phyloP scores from a whole-genome alignment of 306 rosid genomes.

The Prunus armeniaca region DNA sequence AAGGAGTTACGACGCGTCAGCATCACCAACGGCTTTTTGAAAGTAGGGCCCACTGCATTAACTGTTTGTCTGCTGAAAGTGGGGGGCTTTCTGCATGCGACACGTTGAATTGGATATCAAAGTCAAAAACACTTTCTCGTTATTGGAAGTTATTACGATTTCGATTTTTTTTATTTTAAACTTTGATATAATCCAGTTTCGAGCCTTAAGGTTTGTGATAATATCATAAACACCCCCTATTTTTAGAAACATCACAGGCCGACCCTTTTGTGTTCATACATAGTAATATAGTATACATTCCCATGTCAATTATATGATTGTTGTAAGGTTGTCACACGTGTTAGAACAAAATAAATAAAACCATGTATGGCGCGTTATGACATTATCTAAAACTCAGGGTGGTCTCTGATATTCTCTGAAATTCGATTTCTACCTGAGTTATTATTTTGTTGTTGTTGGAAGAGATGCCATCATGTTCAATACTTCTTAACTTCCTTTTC shows the following conservation, averaged over 20 bases:
- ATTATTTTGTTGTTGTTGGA: no score
- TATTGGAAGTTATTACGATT: conserved; percentile 2
- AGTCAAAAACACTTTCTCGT: conserved; percentile 28
- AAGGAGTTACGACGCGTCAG: neutral
- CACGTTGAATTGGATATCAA: neutral
- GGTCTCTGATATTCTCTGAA: neutral
- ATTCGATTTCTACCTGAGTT: neutral
- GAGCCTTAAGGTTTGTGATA: neutral
- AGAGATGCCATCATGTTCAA: neutral
- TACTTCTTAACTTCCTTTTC: neutral
- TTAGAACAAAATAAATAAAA: neutral
- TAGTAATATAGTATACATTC: neutral
- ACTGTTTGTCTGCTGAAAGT: neutral
- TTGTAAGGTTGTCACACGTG: no score
- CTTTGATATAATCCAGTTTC: neutral
- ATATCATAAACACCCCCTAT: neutral
- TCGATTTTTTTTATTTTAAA: no score
- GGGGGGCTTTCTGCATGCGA: neutral
- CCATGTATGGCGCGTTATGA: neutral
- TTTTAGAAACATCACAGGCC: neutral
- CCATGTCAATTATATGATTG: neutral
- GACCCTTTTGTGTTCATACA: neutral
- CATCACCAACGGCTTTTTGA: neutral
- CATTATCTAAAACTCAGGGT: neutral
- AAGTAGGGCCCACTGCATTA: conserved; percentile 14